Base-by-base conservation (phyloP, 352 stramenopile species). In the Pythium periplocum region DNA sequence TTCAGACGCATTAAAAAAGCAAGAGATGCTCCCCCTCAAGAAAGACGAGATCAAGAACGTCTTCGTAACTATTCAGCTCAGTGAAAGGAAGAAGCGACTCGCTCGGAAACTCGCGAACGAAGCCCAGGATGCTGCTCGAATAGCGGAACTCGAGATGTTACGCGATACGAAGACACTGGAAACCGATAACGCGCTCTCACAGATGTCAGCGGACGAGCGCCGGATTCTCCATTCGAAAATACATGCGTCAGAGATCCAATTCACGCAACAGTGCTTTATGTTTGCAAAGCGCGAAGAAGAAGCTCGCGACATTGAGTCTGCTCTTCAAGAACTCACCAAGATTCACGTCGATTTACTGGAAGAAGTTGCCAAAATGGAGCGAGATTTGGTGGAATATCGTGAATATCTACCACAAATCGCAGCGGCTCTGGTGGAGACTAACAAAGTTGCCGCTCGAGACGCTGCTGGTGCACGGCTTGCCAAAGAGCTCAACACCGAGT, bases 211-310 rank as follows among this genome's bases (percentile, higher is more conserved):
- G 8, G 64, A 87, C 40, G 67, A 72, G 42, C 64, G 74, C 11
- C 52, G 72, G 3, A 48, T 58, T 3, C 72, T 89, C 9, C 72
- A 86, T 40, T 9, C 45, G 0, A 46, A 48, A 7, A 81, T 86
- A 8, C 72, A 61, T 8, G 47, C 57, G 2, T 63, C 60, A 3
- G 72, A 86, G 43, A 44, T 53, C 2, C 48, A 46, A 6, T 93
- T 93, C 62, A 89, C 75, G 12, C 54, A 83, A 30, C 61, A 68
- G 12, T 90, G 80, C 43, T 90, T 90, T 57, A 48, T 87, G 2
- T 89, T 75, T 41, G 71, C 76, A 3, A 83, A 86, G 52, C 78
- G 83, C 4, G 78, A 87, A 52, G 69, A 91, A 55, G 80, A 93
- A 65, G 68, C 76, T 12, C 69, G 66, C 2, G 80, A 91, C 38